Evolutionary conservation across 768 basidiomycete species (phyloP), one percentile per base, ranked within the genome.

Genomic region (Kwoniella newhampshirensis): DNA sequence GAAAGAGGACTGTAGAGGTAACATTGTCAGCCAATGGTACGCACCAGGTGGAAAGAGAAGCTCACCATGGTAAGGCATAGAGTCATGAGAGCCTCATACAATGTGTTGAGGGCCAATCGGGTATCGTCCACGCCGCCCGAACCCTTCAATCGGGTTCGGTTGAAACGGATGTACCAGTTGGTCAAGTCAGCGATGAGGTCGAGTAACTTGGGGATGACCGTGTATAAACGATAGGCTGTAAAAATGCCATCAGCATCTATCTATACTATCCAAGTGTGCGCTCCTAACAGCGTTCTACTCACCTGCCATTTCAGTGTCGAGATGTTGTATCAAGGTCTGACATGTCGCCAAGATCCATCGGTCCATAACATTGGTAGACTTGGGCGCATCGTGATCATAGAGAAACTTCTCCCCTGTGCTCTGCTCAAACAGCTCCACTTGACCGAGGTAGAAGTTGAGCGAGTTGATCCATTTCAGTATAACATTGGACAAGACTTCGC

Each of bases 151-250:
- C 96, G 84, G 64, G 87, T 87, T 41, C 96, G 86, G 78, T 99
- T 99, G 81, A 98, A 98, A 45, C 96, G 91, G 73, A 99, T 98
- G 78, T 99, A 99, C 92, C 93, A 97, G 75, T 99, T 99, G 20
- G 96, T 99, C 57, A 98, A 81, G 76, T 98, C 96, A 64, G 94
- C 91, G 27, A 99, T 83, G 56, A 99, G 85, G 62, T 89, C 87
- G 57, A 98, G 81, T 39, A 97, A 81, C 30, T 91, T 85, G n/a
- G 92, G 92, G 61, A 97, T 91, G 80, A 99, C 88, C 62, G 91
- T 98, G 79, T 98, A 98, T 13, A 99, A 83, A 62, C 93, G 84
- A 78, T 99, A 99, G 17, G 92, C 81, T 79, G 55, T 0, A 37
- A 48, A 27, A 2, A 56, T 35, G 15, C 3, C 32, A 21, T 58